A percentile compares a stretch with the other conserved stretches of the same genome.
These are phyloP conservation scores for Meyerozyma elateridarum DNA, from an alignment of 1,139 yeast species.

Conservation along the genomic window DNA sequence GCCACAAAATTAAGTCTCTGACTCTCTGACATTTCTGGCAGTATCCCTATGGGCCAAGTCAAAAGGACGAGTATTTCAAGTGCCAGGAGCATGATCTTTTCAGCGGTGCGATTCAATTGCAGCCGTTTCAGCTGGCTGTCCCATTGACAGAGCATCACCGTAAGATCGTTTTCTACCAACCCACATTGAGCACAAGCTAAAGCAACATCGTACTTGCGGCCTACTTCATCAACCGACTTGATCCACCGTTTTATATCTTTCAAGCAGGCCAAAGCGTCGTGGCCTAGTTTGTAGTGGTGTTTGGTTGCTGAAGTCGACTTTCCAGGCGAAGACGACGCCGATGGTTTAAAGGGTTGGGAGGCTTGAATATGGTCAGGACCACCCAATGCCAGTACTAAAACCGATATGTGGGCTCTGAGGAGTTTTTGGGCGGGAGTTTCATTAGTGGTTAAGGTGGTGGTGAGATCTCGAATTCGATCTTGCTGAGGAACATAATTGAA, in stretches of 20 bases:
- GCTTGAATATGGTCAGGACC: conserved; percentile 62
- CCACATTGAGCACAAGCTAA: conserved; percentile 82
- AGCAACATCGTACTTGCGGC: conserved; percentile 72
- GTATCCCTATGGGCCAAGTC: conserved; percentile 72
- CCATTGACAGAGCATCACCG: conserved; percentile 76
- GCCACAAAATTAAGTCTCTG: conserved; percentile 58
- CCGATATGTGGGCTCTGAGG: conserved; percentile 63
- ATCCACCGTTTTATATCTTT: conserved; percentile 89
- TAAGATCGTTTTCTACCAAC: conserved; percentile 65
- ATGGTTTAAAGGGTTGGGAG: conserved; percentile 32
- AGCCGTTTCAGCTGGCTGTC: conserved; percentile 33
- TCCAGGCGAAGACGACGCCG: neutral
- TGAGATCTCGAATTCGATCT: conserved; percentile 24
- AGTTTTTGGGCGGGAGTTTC: conserved; percentile 40
- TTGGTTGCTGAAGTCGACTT: too few species aligned
- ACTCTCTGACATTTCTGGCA: conserved; percentile 45
- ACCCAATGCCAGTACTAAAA: conserved; percentile 75
- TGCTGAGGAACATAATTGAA: too few species aligned
- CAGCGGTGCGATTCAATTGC: conserved; percentile 28
- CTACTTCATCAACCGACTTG: conserved; percentile 71
- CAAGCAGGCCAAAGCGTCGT: conserved; percentile 84
- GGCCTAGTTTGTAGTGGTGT: conserved; percentile 82
- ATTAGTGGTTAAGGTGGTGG: conserved; percentile 28
- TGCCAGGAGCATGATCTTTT: conserved; percentile 63
- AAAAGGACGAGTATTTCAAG: conserved; percentile 78